Percentiles rank a stretch among this genome's conserved stretches.
Evolutionary conservation across 1,284 basidiomycete genomes (phyloP).

Genomic region (Microbotryum saponariae): DNA sequence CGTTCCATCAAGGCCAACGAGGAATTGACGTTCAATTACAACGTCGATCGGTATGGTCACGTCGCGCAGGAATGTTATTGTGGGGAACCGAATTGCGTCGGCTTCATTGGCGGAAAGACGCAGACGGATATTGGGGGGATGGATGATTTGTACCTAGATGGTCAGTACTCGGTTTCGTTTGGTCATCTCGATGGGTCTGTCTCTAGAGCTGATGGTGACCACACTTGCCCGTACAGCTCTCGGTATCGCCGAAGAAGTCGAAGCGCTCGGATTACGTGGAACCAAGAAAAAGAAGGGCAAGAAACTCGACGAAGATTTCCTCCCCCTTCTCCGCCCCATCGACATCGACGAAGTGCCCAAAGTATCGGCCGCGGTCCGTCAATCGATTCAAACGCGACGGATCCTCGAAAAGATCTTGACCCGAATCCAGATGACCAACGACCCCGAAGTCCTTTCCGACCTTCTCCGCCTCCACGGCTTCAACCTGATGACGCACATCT

Average conservation of each 20-base stretch:
- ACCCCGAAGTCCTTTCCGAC: conserved; percentile 67
- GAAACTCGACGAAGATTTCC: conserved; percentile 89
- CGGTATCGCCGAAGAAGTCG: conserved; percentile 86
- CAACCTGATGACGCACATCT: conserved; percentile 79
- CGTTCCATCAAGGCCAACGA: conserved; percentile 72
- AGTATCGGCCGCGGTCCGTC: conserved; percentile 82
- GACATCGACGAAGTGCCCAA: conserved; percentile 74
- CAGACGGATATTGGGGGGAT: conserved; percentile 91
- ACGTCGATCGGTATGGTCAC: conserved; percentile 97
- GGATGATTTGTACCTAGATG: conserved; percentile 91
- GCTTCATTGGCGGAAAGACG: conserved; percentile 94
- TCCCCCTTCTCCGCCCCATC: conserved; percentile 62
- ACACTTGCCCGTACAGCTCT: conserved; percentile 54
- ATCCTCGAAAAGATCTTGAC: conserved; percentile 76
- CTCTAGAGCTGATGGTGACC: background rate
- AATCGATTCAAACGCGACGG: conserved; percentile 70
- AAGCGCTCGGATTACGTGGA: conserved; percentile 57
- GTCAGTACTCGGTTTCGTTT: conserved; percentile 37
- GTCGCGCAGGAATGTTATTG: conserved; percentile 94
- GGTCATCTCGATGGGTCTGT: background rate
- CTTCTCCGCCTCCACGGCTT: conserved; percentile 91
- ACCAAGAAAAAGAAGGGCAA: conserved; percentile 82
- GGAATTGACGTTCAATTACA: conserved; percentile 99
- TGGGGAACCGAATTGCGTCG: conserved; percentile 91
- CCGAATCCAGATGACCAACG: conserved; percentile 82